phyloP scores from a whole-genome alignment of 2,329 filamentous ascomycete genomes.

The Alternaria postmessia region DNA sequence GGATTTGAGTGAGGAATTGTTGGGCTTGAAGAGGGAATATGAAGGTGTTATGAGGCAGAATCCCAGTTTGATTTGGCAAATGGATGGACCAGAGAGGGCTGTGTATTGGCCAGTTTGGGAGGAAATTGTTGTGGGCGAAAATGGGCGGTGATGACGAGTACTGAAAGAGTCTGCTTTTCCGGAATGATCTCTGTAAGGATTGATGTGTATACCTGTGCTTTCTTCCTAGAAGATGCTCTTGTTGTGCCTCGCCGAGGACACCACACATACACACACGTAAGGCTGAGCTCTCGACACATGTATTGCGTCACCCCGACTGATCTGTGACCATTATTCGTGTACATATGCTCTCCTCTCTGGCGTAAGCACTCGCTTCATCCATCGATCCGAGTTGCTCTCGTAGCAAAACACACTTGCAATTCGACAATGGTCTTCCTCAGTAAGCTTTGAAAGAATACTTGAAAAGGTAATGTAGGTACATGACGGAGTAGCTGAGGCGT shows the following conservation, averaged over 20 bases:
- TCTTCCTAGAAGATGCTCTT: not conserved
- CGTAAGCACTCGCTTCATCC: not conserved
- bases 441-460: not conserved
- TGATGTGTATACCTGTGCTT: not conserved
- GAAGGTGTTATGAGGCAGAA: conserved; percentile 32
- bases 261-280: not conserved
- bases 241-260: not conserved
- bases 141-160: not conserved
- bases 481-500: not conserved
- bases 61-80: conserved; percentile 43
- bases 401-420: not conserved
- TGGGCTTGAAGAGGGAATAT: conserved; percentile 32
- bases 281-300: not conserved
- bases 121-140: not conserved
- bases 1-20: conserved; percentile 34
- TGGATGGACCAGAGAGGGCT: conserved; percentile 11
- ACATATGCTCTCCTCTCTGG: not conserved
- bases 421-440: not conserved
- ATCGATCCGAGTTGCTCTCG: not conserved
- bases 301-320: not conserved
- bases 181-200: not conserved
- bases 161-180: not conserved
- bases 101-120: conserved; percentile 31
- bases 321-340: not conserved
- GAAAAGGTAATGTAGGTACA: not conserved